Percentiles rank a stretch among this genome's conserved stretches.
phyloP scores from a whole-genome alignment of 768 basidiomycete genomes.

The Porphyrellus cyaneotinctus region DNA sequence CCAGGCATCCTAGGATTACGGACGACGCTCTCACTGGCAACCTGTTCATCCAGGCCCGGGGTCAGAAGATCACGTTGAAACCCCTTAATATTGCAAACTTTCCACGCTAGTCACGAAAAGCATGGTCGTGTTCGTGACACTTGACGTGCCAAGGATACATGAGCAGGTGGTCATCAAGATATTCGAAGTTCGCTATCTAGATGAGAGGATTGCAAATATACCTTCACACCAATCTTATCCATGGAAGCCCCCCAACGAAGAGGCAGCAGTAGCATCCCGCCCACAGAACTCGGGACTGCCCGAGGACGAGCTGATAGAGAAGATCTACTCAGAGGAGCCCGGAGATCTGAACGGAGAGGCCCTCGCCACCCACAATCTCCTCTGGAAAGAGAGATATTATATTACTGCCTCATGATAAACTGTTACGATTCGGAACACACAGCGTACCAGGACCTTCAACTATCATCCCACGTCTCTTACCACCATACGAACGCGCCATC shows the following conservation, averaged over 20 bases:
- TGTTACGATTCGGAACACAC: not conserved
- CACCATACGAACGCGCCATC: slow-evolving; percentile 4
- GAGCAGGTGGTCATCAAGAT: slow-evolving; percentile 1
- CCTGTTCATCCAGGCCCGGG: not conserved
- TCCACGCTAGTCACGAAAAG: not conserved
- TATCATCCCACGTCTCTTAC: not conserved
- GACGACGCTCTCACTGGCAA: slow-evolving; percentile 1
- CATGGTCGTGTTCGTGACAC: slow-evolving; percentile 1
- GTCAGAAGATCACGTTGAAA: not conserved
- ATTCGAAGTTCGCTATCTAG: slow-evolving; percentile 4
- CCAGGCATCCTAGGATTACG: not conserved
- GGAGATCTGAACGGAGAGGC: not conserved
- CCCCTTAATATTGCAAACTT: not conserved
- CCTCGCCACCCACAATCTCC: not conserved
- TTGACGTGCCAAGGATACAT: not conserved
- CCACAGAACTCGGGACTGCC: not conserved
- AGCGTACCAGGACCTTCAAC: not conserved
- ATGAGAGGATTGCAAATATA: not conserved
- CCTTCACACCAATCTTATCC: not conserved
- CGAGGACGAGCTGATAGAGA: not conserved
- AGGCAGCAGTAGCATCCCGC: not conserved
- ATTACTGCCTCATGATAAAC: not conserved
- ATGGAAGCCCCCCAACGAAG: not conserved
- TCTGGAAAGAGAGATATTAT: not conserved
- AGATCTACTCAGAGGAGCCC: not conserved